Base-by-base conservation (phyloP, 2,329 filamentous ascomycete species). In the Phymatotrichopsis omnivora region DNA sequence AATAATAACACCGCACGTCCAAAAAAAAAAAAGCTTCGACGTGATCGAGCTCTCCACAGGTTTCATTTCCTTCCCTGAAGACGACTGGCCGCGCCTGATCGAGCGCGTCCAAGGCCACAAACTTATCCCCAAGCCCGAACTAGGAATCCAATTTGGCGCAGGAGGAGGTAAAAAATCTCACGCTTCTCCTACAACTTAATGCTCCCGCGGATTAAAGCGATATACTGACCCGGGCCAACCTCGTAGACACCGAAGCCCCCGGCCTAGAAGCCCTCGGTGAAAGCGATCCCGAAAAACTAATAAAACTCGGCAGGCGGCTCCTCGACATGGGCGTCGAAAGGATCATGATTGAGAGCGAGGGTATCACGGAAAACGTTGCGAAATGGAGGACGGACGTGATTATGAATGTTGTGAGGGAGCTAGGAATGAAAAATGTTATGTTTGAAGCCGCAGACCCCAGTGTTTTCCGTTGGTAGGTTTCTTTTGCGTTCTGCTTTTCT, bases 281-380 rank as follows among this genome's bases (percentile, higher is more conserved):
- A 8, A 68, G 65, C 4, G 70, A 72, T 50, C 68, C 70, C 0
- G 61, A 62, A 11, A 70, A 69, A 49, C 57, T 74, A 23, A 63
- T 73, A 16, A 66, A 68, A 43, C 57, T 73, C 51, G 71, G 68
- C 8, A 67, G 62, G 47, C 62, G 63, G 31, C 75, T 75, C 51
- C 63, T 74, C 12, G 63, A 69, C 14, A 67, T 64, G 0, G 72
- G 71, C 0, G 70, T 75, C 3, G 71, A 74, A 57, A 62, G 70
- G 7, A 63, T 75, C 54, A 75, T 75, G 71, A 72, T 74, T 43
- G 71, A 76, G 56, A 73, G 70, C n/a, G 71, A 75, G 59, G 72
- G 72, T 0, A 75, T 75, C 52, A 75, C 72, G 0, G 71, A 74
- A 61, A 75, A 74, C 41, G 70, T 75, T 5, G 62, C 60, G 40